Evolutionary conservation across 441 rosid species (phyloP), one percentile per base, ranked within the genome.

Genomic region (Populus hybrid): DNA sequence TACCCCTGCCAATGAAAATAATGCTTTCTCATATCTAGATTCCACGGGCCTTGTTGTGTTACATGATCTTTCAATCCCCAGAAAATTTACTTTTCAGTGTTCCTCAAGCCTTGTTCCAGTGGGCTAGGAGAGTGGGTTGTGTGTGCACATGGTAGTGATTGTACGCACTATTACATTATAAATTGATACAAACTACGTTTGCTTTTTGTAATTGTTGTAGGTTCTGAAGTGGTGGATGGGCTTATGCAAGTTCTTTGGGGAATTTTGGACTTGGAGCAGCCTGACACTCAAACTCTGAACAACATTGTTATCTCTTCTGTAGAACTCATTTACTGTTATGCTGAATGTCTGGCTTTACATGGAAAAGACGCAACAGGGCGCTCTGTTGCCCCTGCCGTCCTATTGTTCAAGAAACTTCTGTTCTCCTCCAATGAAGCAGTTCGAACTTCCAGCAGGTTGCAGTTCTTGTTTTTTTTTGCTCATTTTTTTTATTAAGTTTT

Each of bases 181-280:
- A 65, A 21, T 65, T 26, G 32, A 65, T 54, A 16, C n/a, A 54
- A 54, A 54, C 61, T 54, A 24, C 32, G 6, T 65, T 65, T 28
- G 7, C 68, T 35, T 69, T 6, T 69, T 18, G 21, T 69, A 18
- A 69, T 0, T 16, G 18, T 69, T 84, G 83, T 82, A 97, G 99
- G 99, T 78, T 87, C 99, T 68, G 92, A 93, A 81, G 95, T 95
- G 78, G 94, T 97, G 77, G 97, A 97, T 89, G 95, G 97, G 73
- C 90, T 97, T 78, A 91, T 95, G 98, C 94, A 87, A 87, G 97
- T 97, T 83, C 85, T 97, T 64, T 97, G 99, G 99, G 99, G 97
- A 85, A 93, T 97, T 89, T 86, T 97, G 87, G 99, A 95, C 82
- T 85, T 93, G 14, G 99, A 93, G 84, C 95, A 92, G 78, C 99